Evolutionary conservation across 106 monocot species (phyloP).

Genomic region (Allium cepa): DNA sequence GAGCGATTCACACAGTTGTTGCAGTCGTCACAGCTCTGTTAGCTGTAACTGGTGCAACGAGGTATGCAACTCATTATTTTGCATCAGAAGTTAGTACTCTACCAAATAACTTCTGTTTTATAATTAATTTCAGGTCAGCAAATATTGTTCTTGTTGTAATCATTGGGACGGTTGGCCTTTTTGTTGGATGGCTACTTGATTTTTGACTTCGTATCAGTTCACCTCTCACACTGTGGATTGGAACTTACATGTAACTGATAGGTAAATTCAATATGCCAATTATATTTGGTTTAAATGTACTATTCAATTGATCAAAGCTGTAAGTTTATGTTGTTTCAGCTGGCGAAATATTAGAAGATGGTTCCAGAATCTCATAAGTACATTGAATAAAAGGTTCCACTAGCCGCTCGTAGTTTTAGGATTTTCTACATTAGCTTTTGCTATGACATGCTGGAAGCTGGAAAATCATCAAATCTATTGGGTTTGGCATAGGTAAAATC

Average conservation of each 20-base stretch:
- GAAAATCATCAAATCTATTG: conserved; percentile 73
- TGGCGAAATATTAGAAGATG: conserved; percentile 46
- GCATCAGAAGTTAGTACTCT: background rate
- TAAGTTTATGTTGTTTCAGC: conserved; percentile 21
- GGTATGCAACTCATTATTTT: conserved; percentile 18
- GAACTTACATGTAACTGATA: conserved; percentile 24
- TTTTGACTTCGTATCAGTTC: conserved; percentile 34
- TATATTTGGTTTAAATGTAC: too few relatives aligned
- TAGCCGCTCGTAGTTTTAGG: conserved; percentile 66
- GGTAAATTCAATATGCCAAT: conserved; percentile 15
- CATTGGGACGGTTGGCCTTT: conserved; percentile 68
- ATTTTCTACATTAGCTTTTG: conserved; percentile 59
- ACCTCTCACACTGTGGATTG: conserved; percentile 14
- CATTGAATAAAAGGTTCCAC: conserved; percentile 46
- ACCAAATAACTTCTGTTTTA: background rate
- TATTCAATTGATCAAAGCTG: too few relatives aligned
- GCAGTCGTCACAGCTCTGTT: conserved; percentile 81
- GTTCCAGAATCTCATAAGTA: conserved; percentile 36
- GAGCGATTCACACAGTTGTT: conserved; percentile 67
- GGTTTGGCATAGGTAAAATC: conserved; percentile 91
- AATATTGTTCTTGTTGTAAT: conserved; percentile 76
- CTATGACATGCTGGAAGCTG: conserved; percentile 70
- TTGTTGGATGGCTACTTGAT: conserved; percentile 85
- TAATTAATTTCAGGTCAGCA: conserved; percentile 40
- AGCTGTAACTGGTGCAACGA: conserved; percentile 77